Base-by-base conservation (phyloP, 139 green algal genomes). In the Volvox africanus region DNA sequence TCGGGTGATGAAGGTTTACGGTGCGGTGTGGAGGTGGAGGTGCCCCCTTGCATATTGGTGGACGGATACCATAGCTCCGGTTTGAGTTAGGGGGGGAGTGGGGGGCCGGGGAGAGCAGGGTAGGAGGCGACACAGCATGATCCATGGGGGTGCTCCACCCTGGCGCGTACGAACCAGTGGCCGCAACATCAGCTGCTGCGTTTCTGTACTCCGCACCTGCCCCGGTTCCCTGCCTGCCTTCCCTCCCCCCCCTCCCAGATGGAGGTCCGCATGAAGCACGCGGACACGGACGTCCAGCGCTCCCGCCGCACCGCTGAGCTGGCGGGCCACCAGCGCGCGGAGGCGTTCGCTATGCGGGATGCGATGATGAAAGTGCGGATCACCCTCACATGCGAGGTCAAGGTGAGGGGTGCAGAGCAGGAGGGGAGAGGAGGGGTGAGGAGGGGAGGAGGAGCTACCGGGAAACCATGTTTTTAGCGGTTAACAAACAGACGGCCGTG, bases 291-390 rank as follows among this genome's bases (percentile, higher is more conserved):
- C 24, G 33, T 71, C 14, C 32, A 3, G 17, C 75, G 75, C 20
- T 76, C 30, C 75, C 73, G 86, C 35, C 75, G 86, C 33, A 68
- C 86, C 55, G 75, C 67, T 30, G 86, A 85, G 86, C 50, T 85
- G 75, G 86, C 86, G 75, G 75, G 80, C 19, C 32, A 62, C 69
- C 86, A 90, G 86, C 86, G 86, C 11, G 86, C 86, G 0, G 86
- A 90, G 86, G 86, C 75, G 32, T 85, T 90, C 12, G 86, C 86
- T 14, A 76, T 85, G 86, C 50, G 86, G 55, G 86, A 90, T 76
- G 75, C 86, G 20, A 84, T 79, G 86, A 90, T 16, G 6, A 62
- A 50, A n/a, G 86, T 69, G 32, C 55, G 86, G 2, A 79, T 85
- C 32, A 30, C 81, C 32, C 30, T 90, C n/a, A 61, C 71, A 3